phyloP scores from a whole-genome alignment of 1,139 yeast genomes.

The Magnusiomyces ingens region DNA sequence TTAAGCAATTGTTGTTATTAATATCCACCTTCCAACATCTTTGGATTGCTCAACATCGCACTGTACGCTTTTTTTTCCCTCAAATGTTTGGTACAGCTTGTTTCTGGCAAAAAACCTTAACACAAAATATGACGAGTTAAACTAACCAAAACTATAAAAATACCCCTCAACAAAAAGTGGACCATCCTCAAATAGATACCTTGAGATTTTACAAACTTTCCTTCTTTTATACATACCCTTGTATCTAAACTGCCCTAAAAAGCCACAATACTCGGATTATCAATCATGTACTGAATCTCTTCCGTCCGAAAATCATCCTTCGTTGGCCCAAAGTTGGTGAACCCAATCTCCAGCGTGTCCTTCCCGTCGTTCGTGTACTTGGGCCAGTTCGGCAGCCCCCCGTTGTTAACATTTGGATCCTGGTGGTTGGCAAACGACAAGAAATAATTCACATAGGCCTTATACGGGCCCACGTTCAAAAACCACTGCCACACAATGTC shows the following conservation, averaged over 20 bases:
- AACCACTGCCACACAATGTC: conserved; percentile 7
- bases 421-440: conserved; percentile 20
- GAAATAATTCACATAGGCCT: conserved; percentile 18
- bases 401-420: conserved; percentile 17
- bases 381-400: conserved; percentile 16
- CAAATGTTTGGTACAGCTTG: no score
- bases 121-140: no score
- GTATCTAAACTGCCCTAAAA: neutral
- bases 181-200: no score
- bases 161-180: no score
- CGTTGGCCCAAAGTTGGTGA: neutral
- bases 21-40: no score
- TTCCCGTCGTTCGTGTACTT: conserved; percentile 26
- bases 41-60: no score
- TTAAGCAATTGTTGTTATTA: no score
- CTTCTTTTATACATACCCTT: no score
- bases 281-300: neutral
- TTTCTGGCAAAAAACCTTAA: no score
- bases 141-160: no score
- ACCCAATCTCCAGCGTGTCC: conserved; percentile 7
- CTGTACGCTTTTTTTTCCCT: no score
- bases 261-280: neutral
- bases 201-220: no score
- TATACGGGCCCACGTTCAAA: conserved; percentile 2
- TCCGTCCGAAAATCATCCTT: conserved; percentile 5